Evolutionary conservation across 2,329 filamentous ascomycete genomes (phyloP).

Genomic region (Hymenoscyphus occultus): DNA sequence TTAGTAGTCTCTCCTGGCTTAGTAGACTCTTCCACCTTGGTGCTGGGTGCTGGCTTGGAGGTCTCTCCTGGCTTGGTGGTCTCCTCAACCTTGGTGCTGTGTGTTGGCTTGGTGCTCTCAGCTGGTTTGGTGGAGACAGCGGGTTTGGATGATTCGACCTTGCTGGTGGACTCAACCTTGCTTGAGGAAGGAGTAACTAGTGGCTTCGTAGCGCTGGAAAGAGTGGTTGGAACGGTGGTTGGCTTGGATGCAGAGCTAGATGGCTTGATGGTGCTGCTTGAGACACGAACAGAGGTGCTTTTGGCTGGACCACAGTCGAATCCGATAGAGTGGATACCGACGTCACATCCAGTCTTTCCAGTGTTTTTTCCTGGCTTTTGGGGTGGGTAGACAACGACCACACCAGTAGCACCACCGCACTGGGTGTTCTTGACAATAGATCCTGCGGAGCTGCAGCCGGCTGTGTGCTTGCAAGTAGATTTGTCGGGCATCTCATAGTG

Average conservation of each 20-base stretch:
- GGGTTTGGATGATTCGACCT: constrained; percentile 7
- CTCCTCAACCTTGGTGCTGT: background rate
- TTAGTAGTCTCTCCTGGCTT: constrained; percentile 7
- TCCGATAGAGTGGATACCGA: constrained; percentile 70
- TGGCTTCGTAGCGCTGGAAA: constrained; percentile 12
- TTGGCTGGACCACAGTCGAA: constrained; percentile 63
- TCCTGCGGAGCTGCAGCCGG: constrained; percentile 64
- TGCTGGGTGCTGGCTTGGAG: background rate
- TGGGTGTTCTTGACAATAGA: constrained; percentile 76
- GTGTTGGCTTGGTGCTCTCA: background rate
- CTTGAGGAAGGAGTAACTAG: constrained; percentile 16
- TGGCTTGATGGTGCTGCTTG: constrained; percentile 18
- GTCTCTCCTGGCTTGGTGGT: background rate
- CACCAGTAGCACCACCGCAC: constrained; percentile 85
- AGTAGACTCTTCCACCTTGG: background rate
- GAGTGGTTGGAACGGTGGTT: constrained; percentile 17
- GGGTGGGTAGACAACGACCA: constrained; percentile 66
- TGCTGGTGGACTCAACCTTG: too few relatives aligned
- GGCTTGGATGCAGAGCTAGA: constrained; percentile 21
- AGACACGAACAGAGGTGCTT: constrained; percentile 22
- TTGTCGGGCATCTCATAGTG: constrained; percentile 84
- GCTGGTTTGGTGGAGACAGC: constrained; percentile 2
- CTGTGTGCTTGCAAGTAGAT: constrained; percentile 74
- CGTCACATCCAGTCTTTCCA: constrained; percentile 56
- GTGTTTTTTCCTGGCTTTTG: constrained; percentile 46